Conservation (phyloP, 2,329 filamentous ascomycete species). For the Epichloe gansuensis region DNA sequence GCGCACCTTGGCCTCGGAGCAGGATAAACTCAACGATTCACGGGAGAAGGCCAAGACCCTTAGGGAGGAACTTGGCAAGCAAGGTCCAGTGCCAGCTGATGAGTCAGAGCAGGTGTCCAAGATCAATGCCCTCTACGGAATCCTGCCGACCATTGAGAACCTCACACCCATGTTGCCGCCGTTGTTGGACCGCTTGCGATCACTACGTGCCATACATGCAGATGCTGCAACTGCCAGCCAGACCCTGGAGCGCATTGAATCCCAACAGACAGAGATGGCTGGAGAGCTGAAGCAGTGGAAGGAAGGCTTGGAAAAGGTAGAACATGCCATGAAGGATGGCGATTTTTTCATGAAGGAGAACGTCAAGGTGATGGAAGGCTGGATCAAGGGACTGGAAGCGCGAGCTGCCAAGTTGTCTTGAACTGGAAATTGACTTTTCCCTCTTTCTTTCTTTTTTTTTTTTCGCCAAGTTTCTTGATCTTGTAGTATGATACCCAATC, state of each 20-base stretch:
- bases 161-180: constrained; percentile 75
- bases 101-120: constrained; percentile 67
- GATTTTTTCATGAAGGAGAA: constrained; percentile 63
- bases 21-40: constrained; percentile 56
- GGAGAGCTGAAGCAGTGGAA: constrained; percentile 78
- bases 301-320: constrained; percentile 66
- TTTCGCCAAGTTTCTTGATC: neutral
- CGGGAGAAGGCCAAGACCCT: constrained; percentile 48
- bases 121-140: constrained; percentile 82
- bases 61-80: constrained; percentile 43
- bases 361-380: constrained; percentile 70
- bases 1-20: constrained; percentile 56
- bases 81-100: constrained; percentile 29
- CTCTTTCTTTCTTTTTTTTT: neutral
- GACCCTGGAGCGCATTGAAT: constrained; percentile 65
- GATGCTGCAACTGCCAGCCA: constrained; percentile 73
- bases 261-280: constrained; percentile 68
- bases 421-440: neutral
- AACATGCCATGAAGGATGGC: constrained; percentile 57
- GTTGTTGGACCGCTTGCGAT: constrained; percentile 72
- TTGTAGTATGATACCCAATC: constrained; percentile 9
- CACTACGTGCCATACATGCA: constrained; percentile 70
- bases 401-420: constrained; percentile 50
- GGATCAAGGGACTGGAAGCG: constrained; percentile 77
- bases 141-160: constrained; percentile 76